These are phyloP conservation scores for Aureobasidium sp. DNA, from an alignment of 2,329 filamentous ascomycete genomes.

Conservation along the genomic window DNA sequence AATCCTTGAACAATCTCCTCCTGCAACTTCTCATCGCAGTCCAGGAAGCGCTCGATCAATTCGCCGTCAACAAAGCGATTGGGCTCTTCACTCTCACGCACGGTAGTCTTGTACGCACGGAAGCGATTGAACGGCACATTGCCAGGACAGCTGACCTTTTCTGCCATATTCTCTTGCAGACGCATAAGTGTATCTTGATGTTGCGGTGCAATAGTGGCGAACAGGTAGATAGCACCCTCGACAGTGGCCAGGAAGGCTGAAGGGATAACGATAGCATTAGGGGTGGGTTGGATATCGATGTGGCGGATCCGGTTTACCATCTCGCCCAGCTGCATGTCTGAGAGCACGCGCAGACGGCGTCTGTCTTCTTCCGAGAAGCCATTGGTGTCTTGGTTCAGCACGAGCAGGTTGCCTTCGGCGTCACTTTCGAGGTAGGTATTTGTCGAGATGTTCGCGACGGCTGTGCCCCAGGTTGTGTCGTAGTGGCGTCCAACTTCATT, in stretches of 20 bases:
- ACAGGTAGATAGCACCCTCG: conserved; percentile 87
- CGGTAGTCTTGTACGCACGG: conserved; percentile 71
- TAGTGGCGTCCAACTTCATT: conserved; percentile 73
- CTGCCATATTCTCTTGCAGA: conserved; percentile 66
- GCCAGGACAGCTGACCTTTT: conserved; percentile 61
- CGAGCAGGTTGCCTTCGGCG: conserved; percentile 77
- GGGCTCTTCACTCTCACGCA: conserved; percentile 65
- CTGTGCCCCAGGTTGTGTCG: conserved; percentile 74
- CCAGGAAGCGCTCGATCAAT: conserved; percentile 76
- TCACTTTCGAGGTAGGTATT: conserved; percentile 79
- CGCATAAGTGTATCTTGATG: conserved; percentile 75
- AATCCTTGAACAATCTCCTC: conserved; percentile 46
- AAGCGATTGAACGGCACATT: conserved; percentile 70
- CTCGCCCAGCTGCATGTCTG: conserved; percentile 81
- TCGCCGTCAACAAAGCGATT: conserved; percentile 89
- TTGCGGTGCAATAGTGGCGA: conserved; percentile 65
- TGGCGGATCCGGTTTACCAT: conserved; percentile 84
- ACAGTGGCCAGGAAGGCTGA: conserved; percentile 85
- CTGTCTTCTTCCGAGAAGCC: conserved; percentile 70
- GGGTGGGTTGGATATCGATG: conserved; percentile 59
- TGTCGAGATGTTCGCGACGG: conserved; percentile 63
- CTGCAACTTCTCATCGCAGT: conserved; percentile 55
- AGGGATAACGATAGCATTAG: conserved; percentile 65
- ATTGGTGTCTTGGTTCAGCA: conserved; percentile 65
- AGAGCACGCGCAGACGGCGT: conserved; percentile 62